Base-by-base conservation (phyloP, 441 rosid species). In the Corymbia citriodora region DNA sequence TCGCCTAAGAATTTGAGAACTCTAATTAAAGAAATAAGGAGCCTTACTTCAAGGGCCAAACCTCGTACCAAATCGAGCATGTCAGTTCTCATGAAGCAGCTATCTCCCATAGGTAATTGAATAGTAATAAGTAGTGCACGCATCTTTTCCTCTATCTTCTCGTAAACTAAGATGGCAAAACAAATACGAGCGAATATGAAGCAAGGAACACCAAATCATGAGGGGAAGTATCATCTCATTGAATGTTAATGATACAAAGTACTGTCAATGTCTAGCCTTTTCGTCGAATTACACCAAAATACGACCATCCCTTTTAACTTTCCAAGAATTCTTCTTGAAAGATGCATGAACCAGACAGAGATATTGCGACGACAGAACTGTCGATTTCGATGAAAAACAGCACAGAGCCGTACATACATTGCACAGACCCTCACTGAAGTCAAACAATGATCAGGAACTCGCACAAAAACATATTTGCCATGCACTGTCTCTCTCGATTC, bases 91-190 rank as follows among this genome's bases (percentile, higher is more conserved):
- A 12, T 1, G 2, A 79, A 79, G 79, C 79, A 68, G 45, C 23
- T 31, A 68, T 31, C 13, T 4, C 6, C 79, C 79, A 68, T 4
- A 0, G 36, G 36, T 0, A n/a, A 29, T 29, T 65, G 36, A 65
- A 65, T 45, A 31, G 79, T 68, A 21, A n/a, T 31, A 68, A 31
- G 31, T 40, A 68, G 40, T 10, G 0, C 40, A 2, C 59, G 25
- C 59, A 55, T 13, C 14, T 55, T 18, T 19, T 55, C 6, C 45
- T 18, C 79, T 31, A 16, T 31, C 33, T 68, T 31, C 31, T 68
- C 23, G 17, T 68, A 36, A 68, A 21, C 79, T 31, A 31, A 68
- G 45, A 68, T 31, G 33, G 63, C 40, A 0, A 68, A n/a, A 21
- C 19, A 16, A 16, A 31, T 8, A 31, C 16, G 3, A 68, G 40